phyloP scores from a whole-genome alignment of 352 stramenopile species.

The Globisporangium apiculatum region DNA sequence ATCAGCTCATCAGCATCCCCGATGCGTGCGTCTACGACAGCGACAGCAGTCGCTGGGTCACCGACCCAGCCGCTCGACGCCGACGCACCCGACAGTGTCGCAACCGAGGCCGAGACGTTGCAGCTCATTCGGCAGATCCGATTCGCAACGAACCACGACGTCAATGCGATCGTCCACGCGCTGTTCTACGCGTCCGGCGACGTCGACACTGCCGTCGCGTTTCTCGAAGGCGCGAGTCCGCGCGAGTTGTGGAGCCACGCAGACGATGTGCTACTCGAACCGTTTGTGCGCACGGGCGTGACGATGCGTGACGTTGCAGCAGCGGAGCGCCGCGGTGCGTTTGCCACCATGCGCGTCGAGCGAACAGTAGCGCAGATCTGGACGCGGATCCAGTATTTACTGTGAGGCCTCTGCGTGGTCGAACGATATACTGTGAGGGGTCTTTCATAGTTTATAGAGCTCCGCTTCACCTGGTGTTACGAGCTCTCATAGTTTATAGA shows the following conservation, averaged over 20 bases:
- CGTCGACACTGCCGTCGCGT: constrained; percentile 19
- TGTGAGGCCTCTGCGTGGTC: constrained; percentile 24
- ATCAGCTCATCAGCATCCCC: background rate
- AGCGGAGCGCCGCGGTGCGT: constrained; percentile 24
- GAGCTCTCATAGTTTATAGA: no score
- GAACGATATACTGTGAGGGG: no score
- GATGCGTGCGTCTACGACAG: background rate
- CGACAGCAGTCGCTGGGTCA: background rate
- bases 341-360: constrained; percentile 28
- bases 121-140: constrained; percentile 29
- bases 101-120: constrained; percentile 11
- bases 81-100: background rate
- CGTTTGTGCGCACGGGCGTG: constrained; percentile 9
- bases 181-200: constrained; percentile 37
- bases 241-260: constrained; percentile 34
- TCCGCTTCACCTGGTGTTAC: background rate
- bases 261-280: constrained; percentile 44
- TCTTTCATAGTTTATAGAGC: background rate
- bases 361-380: constrained; percentile 35
- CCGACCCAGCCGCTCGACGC: background rate
- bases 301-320: constrained; percentile 12
- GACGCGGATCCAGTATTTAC: constrained; percentile 46
- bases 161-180: constrained; percentile 23
- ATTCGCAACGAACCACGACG: constrained; percentile 23
- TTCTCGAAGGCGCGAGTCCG: constrained; percentile 25